Percentiles rank a stretch among this genome's conserved stretches.
Evolutionary conservation across 2,329 filamentous ascomycete genomes (phyloP).

Genomic region (Neurospora crassa): DNA sequence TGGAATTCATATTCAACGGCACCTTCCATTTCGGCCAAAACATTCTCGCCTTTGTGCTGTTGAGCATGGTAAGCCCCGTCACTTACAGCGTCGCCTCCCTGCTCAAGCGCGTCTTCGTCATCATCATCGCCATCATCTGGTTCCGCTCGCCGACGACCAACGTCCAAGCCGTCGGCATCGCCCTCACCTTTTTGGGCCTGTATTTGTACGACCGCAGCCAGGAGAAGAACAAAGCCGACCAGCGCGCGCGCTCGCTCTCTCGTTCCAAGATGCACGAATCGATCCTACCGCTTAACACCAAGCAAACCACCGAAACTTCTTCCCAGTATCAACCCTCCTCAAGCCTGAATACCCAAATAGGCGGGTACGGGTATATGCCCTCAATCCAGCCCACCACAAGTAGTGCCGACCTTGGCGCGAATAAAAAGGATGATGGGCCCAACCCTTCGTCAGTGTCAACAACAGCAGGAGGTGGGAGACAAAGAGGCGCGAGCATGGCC

Average conservation of each 20-base stretch:
- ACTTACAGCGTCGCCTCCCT: slow-evolving; percentile 94
- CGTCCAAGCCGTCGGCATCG: slow-evolving; percentile 76
- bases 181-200: slow-evolving; percentile 79
- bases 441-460: slow-evolving; percentile 5
- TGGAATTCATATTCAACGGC: slow-evolving; percentile 97
- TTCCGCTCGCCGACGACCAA: slow-evolving; percentile 83
- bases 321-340: slow-evolving; percentile 2
- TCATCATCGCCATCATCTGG: slow-evolving; percentile 90
- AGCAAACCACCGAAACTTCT: slow-evolving; percentile 21
- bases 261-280: slow-evolving; percentile 36
- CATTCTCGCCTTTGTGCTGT: slow-evolving; percentile 83
- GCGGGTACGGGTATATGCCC: slow-evolving; percentile 2
- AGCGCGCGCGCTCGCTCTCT: slow-evolving; percentile 61
- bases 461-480: not conserved
- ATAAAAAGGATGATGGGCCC: slow-evolving; percentile 11
- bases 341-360: not conserved
- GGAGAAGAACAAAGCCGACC: slow-evolving; percentile 79
- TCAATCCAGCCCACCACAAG: not conserved
- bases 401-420: not conserved
- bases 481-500: slow-evolving; percentile 24
- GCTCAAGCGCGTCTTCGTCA: slow-evolving; percentile 96
- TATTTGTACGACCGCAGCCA: slow-evolving; percentile 94
- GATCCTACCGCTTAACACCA: slow-evolving; percentile 56
- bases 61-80: slow-evolving; percentile 90
- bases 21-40: slow-evolving; percentile 95